phyloP scores from a whole-genome alignment of 2,329 filamentous ascomycete genomes.

The Phialophora macrospora region DNA sequence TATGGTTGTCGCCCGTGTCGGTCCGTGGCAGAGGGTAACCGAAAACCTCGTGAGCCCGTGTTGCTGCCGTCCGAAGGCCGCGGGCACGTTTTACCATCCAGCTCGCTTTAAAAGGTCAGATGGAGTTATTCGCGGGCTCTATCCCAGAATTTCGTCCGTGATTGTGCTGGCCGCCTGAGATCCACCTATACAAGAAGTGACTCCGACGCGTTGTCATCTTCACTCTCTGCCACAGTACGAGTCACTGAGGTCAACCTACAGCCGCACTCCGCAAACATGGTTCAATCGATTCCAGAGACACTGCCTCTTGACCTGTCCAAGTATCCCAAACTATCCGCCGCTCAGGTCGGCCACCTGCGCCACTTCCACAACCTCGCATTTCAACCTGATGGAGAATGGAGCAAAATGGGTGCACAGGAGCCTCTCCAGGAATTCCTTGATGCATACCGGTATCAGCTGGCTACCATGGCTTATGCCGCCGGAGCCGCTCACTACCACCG shows the following conservation, averaged over 20 bases:
- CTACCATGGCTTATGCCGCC: conserved; percentile 49
- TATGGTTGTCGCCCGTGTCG: neutral
- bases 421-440: conserved; percentile 46
- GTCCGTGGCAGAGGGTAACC: no score
- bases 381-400: conserved; percentile 36
- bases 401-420: conserved; percentile 38
- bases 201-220: neutral
- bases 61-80: neutral
- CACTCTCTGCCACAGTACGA: neutral
- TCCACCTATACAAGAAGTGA: neutral
- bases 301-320: conserved; percentile 28
- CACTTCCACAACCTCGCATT: conserved; percentile 32
- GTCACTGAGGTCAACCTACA: no score
- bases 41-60: no score
- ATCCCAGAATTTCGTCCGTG: neutral
- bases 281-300: conserved; percentile 3
- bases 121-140: neutral
- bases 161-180: neutral
- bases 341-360: conserved; percentile 32
- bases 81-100: neutral
- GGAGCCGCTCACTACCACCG: conserved; percentile 49
- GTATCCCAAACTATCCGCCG: conserved; percentile 32
- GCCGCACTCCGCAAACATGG: conserved; percentile 5
- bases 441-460: conserved; percentile 48
- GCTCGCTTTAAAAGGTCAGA: neutral